These are phyloP conservation scores for Picochlorum sp. DNA, from an alignment of 139 green algal species.

Conservation along the genomic window DNA sequence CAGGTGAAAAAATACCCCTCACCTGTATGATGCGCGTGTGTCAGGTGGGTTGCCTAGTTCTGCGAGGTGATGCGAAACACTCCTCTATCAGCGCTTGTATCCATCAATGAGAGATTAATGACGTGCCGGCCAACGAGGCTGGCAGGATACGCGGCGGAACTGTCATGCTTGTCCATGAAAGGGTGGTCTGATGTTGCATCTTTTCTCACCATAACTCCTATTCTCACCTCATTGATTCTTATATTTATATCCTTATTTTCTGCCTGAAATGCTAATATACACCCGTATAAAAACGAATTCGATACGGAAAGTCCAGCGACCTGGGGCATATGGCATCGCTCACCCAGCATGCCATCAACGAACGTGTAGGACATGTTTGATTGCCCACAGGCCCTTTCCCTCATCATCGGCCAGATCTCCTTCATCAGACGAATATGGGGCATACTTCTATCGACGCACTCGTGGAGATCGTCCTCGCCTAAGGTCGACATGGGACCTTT, in stretches of 20 bases:
- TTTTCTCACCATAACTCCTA: constrained; percentile 15
- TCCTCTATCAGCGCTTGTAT: too few species aligned
- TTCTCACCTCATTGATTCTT: constrained; percentile 24
- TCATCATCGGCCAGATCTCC: background rate
- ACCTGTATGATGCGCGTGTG: constrained; percentile 15
- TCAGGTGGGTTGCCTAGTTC: too few species aligned
- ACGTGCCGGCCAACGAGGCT: constrained; percentile 2
- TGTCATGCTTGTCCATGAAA: background rate
- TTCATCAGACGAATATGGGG: background rate
- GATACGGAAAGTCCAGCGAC: constrained; percentile 8
- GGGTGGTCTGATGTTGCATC: constrained; percentile 10
- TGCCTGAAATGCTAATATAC: constrained; percentile 13
- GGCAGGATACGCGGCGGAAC: constrained; percentile 5
- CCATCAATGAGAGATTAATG: background rate
- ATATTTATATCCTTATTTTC: constrained; percentile 7
- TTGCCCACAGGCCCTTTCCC: too few species aligned
- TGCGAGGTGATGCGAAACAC: too few species aligned
- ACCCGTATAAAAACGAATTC: constrained; percentile 19
- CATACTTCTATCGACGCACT: background rate
- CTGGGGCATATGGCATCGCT: constrained; percentile 17
- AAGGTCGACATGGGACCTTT: background rate
- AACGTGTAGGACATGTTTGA: background rate
- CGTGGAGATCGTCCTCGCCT: constrained; percentile 1
- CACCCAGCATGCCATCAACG: constrained; percentile 15
- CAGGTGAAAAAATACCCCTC: constrained; percentile 70